These are phyloP conservation scores for Acorus calamus DNA, from an alignment of 106 monocot species.

Conservation along the genomic window DNA sequence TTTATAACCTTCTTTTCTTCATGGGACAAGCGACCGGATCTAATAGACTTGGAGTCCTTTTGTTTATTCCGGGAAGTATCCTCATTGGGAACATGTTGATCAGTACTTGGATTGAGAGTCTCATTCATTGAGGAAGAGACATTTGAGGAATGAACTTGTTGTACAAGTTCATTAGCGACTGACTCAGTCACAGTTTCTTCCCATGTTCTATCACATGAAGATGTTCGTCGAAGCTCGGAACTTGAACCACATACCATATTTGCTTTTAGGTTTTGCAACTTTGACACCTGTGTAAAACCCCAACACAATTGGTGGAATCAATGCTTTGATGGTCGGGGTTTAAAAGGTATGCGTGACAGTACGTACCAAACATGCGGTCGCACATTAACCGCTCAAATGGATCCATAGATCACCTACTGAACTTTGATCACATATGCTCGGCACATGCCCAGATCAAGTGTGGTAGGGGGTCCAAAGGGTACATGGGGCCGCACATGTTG, in stretches of 20 bases:
- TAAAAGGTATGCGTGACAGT: too few species aligned
- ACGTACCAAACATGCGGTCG: too few species aligned
- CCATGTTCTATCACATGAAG: slow-evolving; percentile 66
- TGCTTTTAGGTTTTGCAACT: slow-evolving; percentile 38
- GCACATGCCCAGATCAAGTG: too few species aligned
- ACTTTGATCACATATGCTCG: too few species aligned
- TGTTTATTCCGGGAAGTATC: slow-evolving; percentile 28
- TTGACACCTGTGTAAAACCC: slow-evolving; percentile 31
- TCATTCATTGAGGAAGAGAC: slow-evolving; percentile 43
- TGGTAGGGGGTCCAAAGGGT: too few species aligned
- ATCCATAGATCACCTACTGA: too few species aligned
- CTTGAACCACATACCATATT: slow-evolving; percentile 36
- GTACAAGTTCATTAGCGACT: slow-evolving; percentile 56
- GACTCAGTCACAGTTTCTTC: slow-evolving; percentile 73
- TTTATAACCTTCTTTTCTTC: slow-evolving; percentile 77
- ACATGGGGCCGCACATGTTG: too few species aligned
- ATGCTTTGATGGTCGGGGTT: too few species aligned
- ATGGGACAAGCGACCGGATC: slow-evolving; percentile 46
- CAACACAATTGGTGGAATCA: neutral
- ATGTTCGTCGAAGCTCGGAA: slow-evolving; percentile 59
- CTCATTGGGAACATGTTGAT: slow-evolving; percentile 27
- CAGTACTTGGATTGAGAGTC: slow-evolving; percentile 20
- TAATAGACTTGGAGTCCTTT: slow-evolving; percentile 50
- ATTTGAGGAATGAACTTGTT: slow-evolving; percentile 36
- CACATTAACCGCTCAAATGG: too few species aligned